Conservation (phyloP, 2,329 filamentous ascomycete genomes). For the Talaromyces sp. region DNA sequence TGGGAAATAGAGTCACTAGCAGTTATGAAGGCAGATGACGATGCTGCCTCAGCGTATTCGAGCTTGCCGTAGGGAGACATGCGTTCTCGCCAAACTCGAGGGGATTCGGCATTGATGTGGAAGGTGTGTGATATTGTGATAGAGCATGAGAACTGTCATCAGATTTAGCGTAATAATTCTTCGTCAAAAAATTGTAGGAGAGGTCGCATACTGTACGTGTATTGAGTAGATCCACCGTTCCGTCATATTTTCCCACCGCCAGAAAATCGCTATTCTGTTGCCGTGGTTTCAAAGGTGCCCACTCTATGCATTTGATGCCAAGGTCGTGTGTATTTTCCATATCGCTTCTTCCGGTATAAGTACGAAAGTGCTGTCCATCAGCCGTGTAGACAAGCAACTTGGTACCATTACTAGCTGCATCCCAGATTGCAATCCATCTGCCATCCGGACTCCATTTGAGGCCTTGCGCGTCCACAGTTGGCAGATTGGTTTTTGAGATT, state of each 20-base stretch:
- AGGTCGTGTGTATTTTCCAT: conserved; percentile 42
- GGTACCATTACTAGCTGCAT: conserved; percentile 51
- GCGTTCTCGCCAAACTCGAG: conserved; percentile 36
- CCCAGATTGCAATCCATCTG: conserved; percentile 58
- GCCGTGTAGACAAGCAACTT: conserved; percentile 57
- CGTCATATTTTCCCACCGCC: conserved; percentile 51
- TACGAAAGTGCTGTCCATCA: conserved; percentile 57
- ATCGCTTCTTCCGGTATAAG: conserved; percentile 43
- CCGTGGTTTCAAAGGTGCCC: conserved; percentile 42
- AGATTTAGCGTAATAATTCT: background rate
- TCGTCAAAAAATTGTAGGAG: background rate
- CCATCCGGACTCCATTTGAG: conserved; percentile 60
- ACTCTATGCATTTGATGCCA: conserved; percentile 53
- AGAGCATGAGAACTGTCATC: conserved; percentile 32
- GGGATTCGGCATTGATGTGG: conserved; percentile 29
- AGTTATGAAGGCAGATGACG: conserved; percentile 35
- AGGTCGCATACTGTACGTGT: conserved; percentile 39
- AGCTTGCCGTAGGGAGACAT: conserved; percentile 25
- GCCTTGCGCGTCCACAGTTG: conserved; percentile 56
- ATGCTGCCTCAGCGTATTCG: conserved; percentile 37
- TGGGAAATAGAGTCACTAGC: conserved; percentile 28
- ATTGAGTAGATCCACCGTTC: conserved; percentile 48
- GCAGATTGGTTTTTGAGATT: conserved; percentile 34
- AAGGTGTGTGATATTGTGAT: conserved; percentile 36
- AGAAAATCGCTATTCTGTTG: conserved; percentile 38